Evolutionary conservation across 1,284 basidiomycete species (phyloP).

Genomic region (Dichomitus squalens): DNA sequence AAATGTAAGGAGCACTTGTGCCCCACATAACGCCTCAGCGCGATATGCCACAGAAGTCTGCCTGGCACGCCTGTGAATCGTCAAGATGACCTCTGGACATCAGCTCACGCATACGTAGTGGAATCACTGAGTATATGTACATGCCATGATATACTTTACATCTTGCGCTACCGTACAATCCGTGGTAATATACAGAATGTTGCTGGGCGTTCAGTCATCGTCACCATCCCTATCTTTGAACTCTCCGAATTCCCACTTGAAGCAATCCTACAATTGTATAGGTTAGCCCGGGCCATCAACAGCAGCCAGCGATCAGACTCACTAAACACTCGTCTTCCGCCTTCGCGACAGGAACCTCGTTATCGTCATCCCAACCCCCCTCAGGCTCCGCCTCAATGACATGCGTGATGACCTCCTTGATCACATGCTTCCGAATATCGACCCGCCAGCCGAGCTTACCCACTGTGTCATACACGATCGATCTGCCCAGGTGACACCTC

Average conservation of each 20-base stretch:
- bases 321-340: conserved; percentile 49
- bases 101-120: too few relatives aligned
- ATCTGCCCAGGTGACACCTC: conserved; percentile 65
- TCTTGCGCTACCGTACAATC: background rate
- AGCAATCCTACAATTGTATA: conserved; percentile 55
- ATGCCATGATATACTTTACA: background rate
- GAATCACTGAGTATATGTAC: background rate
- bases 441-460: conserved; percentile 81
- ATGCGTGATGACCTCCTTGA: conserved; percentile 74
- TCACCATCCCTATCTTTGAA: conserved; percentile 35
- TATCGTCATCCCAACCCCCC: conserved; percentile 42
- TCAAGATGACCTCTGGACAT: too few relatives aligned
- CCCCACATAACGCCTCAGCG: background rate
- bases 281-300: background rate
- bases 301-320: conserved; percentile 26
- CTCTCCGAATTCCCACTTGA: conserved; percentile 66
- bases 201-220: background rate
- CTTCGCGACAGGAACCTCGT: conserved; percentile 36
- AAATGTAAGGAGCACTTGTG: too few relatives aligned
- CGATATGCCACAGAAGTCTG: background rate
- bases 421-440: conserved; percentile 78
- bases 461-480: conserved; percentile 89
- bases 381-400: conserved; percentile 67
- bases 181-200: background rate
- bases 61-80: background rate